These are phyloP conservation scores for Plasmodium cynomolgi DNA, from an alignment of 169 alveolate genomes.

Conservation along the genomic window DNA sequence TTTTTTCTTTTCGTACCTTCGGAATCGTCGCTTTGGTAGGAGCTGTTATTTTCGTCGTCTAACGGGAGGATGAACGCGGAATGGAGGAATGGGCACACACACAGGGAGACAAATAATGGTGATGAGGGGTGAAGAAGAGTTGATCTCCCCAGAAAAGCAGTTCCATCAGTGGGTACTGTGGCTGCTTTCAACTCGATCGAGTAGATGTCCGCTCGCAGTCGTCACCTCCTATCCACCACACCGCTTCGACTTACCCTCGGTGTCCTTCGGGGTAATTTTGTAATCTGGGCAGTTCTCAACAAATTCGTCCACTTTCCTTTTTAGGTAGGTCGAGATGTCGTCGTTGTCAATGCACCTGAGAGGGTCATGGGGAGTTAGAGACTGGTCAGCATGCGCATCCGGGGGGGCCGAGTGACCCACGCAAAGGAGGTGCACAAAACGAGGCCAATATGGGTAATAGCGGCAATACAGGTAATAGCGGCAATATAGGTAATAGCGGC, in stretches of 20 bases:
- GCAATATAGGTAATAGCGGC: background rate
- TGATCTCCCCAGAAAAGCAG: background rate
- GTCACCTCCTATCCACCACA: background rate
- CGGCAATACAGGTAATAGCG: background rate
- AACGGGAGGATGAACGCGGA: background rate
- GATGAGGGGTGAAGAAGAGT: background rate
- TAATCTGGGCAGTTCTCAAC: conserved; percentile 39
- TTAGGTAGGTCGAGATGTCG: conserved; percentile 50
- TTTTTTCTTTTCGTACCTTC: conserved; percentile 46
- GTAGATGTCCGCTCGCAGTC: background rate
- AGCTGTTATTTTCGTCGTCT: conserved; percentile 55
- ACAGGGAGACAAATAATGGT: background rate
- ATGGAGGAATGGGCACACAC: background rate
- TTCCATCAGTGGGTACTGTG: background rate
- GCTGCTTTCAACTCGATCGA: background rate
- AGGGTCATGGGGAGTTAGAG: background rate
- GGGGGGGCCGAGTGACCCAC: background rate
- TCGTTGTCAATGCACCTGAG: conserved; percentile 72
- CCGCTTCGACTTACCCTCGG: conserved; percentile 17
- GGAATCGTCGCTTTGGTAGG: conserved; percentile 44
- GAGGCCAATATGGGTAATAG: background rate
- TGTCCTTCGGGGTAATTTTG: conserved; percentile 19
- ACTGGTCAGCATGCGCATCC: background rate
- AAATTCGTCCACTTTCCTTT: conserved; percentile 68
- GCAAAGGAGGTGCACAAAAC: background rate